Base-by-base conservation (phyloP, 208 protist genomes). In the Trypanosoma theileri region DNA sequence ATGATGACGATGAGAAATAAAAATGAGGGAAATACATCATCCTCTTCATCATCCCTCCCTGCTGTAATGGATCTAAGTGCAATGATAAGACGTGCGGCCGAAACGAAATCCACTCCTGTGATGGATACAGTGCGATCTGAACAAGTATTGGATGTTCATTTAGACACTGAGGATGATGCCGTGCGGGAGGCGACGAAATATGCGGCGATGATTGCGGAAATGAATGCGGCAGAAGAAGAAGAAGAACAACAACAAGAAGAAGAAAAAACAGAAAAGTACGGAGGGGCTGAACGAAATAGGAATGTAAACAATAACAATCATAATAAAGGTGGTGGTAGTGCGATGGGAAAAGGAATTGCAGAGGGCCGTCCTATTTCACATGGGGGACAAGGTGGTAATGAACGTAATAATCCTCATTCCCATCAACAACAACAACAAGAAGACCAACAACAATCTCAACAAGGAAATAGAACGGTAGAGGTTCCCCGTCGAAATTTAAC, bases 121-220 rank as follows among this genome's bases (percentile, higher is more conserved):
- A 31, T 9, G 13, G 58, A 17, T 28, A 22, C 24, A 9, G 3
- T 21, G 1, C 55, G 22, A 22, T 40, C 26, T 17, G 16, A 17
- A 21, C 31, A 31, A 24, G 14, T 42, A 35, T 16, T 85, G 6
- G 56, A 83, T 12, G 40, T 91, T 54, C 63, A 81, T 71, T 65
- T 90, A 57, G 79, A 94, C 59, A 55, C 51, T 21, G 71, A 84
- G 13, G 82, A 91, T 46, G 82, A 78, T 12, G 88, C 84, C 51
- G 79, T 93, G 46, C 70, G 57, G 60, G 84, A 89, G 80, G 84
- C 84, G n/a, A 90, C 68, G 42, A 81, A 81, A 63, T 79, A 89
- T 61, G 82, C 84, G 9, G 69, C 53, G 26, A 46, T 56, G 9
- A 24, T 83, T 21, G 63, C 64, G 10, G 71, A 65, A n/a, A 21